phyloP scores from a whole-genome alignment of 163 green algal genomes.

The Prototheca cutis region DNA sequence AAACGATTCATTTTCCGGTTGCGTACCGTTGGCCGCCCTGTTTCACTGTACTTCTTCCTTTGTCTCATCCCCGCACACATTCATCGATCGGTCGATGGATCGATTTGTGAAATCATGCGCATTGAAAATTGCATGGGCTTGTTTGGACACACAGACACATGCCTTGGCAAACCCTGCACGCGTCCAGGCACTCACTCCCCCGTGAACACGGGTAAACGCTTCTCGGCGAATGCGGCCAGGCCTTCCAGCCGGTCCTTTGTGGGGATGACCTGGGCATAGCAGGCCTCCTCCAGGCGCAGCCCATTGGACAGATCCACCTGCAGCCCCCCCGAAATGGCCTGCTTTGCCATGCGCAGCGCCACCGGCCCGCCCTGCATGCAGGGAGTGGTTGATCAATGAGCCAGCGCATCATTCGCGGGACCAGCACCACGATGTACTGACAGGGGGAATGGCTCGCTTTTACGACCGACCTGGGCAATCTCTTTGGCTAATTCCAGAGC shows the following conservation, averaged over 20 bases:
- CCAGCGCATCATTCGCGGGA: too few relatives aligned
- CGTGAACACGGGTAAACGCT: conserved; percentile 63
- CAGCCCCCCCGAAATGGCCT: conserved; percentile 42
- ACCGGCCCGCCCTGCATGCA: conserved; percentile 45
- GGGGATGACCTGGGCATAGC: conserved; percentile 58
- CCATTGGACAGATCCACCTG: conserved; percentile 56
- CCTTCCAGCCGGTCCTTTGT: conserved; percentile 73
- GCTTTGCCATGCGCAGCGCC: conserved; percentile 66
- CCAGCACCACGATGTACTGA: too few relatives aligned
- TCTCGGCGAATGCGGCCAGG: conserved; percentile 78
- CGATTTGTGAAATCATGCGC: too few relatives aligned
- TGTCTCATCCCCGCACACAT: too few relatives aligned
- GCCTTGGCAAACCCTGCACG: too few relatives aligned
- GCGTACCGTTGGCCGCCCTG: too few relatives aligned
- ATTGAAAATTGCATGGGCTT: too few relatives aligned
- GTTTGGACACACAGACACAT: too few relatives aligned
- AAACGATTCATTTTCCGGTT: too few relatives aligned
- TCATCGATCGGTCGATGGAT: too few relatives aligned
- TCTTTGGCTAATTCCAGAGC: conserved; percentile 22
- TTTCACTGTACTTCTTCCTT: too few relatives aligned
- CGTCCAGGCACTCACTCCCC: conserved; percentile 39
- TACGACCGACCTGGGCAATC: conserved; percentile 18
- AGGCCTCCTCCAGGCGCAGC: conserved; percentile 55
- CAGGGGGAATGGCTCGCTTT: too few relatives aligned
- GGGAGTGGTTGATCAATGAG: neutral